Evolutionary conservation across 2,329 filamentous ascomycete species (phyloP).

Genomic region (Pestalotiopsis fici): DNA sequence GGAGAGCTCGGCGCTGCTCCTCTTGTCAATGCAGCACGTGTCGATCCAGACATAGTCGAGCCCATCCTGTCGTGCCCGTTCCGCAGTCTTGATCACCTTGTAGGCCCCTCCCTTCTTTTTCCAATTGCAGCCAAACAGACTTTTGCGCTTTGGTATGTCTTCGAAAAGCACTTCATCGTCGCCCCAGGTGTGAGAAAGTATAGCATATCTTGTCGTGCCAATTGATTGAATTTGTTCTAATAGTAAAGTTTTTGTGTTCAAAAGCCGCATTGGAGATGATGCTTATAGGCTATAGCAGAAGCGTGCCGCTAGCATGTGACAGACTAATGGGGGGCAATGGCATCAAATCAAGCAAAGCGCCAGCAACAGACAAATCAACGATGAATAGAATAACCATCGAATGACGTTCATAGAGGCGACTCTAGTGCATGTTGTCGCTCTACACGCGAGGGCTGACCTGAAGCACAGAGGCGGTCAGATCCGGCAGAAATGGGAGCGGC

Average conservation of each 20-base stretch:
- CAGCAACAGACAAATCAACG: too few species aligned
- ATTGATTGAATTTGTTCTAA: not conserved
- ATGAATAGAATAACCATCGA: too few species aligned
- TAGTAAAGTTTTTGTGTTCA: not conserved
- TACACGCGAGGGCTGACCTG: too few species aligned
- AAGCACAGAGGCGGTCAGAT: too few species aligned
- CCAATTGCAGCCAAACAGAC: not conserved
- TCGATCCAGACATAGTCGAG: not conserved
- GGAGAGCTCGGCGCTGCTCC: not conserved
- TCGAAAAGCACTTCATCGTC: not conserved
- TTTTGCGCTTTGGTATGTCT: not conserved
- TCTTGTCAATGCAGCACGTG: conserved; percentile 3
- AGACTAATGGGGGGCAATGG: too few species aligned
- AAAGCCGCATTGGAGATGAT: not conserved
- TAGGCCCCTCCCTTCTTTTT: not conserved
- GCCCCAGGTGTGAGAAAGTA: conserved; percentile 2
- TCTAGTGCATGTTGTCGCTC: too few species aligned
- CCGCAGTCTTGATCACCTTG: not conserved
- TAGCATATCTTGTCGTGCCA: not conserved
- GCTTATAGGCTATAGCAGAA: not conserved
- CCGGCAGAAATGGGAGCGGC: too few species aligned
- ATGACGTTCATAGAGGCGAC: too few species aligned
- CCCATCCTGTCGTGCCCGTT: not conserved
- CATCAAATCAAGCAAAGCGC: too few species aligned
- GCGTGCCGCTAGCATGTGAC: too few species aligned